A percentile compares a stretch with the other conserved stretches of the same genome.
Evolutionary conservation across 805 yeast species (phyloP).

Genomic region (Blastobotrys chiropterorum): DNA sequence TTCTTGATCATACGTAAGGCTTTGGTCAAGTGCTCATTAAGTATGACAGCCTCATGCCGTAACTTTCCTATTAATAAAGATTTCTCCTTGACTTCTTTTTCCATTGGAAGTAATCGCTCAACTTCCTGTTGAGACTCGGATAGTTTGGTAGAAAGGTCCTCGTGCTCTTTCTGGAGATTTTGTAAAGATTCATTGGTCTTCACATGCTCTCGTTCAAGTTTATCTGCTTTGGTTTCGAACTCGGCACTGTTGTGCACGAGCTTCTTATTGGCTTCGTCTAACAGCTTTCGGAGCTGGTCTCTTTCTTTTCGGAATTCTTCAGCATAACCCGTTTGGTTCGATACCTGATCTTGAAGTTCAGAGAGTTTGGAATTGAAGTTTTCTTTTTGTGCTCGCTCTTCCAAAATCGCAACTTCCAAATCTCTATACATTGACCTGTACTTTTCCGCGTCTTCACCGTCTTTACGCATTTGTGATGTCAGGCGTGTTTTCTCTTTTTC

Average conservation of each 20-base stretch:
- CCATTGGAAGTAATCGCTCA: constrained; percentile 36
- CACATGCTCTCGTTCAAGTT: constrained; percentile 14
- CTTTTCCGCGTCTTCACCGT: constrained; percentile 19
- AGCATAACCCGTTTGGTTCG: constrained; percentile 23
- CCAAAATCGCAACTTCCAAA: constrained; percentile 30
- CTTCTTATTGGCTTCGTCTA: constrained; percentile 31
- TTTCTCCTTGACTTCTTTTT: constrained; percentile 57
- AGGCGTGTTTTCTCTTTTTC: constrained; percentile 21
- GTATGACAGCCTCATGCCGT: constrained; percentile 87
- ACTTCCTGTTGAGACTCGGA: constrained; percentile 16
- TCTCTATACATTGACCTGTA: constrained; percentile 22
- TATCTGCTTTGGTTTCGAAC: constrained; percentile 4
- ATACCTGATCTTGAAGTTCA: constrained; percentile 29
- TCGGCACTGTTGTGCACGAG: constrained; percentile 16
- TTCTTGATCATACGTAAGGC: constrained; percentile 79
- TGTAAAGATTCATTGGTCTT: constrained; percentile 13
- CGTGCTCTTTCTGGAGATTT: constrained; percentile 18
- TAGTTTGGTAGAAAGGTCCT: constrained; percentile 30
- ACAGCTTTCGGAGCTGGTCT: constrained; percentile 14
- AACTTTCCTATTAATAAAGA: constrained; percentile 80
- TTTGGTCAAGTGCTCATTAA: constrained; percentile 93
- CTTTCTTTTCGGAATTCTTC: constrained; percentile 22
- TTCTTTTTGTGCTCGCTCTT: constrained; percentile 21
- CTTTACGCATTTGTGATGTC: constrained; percentile 20
- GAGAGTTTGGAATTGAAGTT: constrained; percentile 19